Conservation (phyloP, 2,329 filamentous ascomycete species). For the Penicillium hordei region DNA sequence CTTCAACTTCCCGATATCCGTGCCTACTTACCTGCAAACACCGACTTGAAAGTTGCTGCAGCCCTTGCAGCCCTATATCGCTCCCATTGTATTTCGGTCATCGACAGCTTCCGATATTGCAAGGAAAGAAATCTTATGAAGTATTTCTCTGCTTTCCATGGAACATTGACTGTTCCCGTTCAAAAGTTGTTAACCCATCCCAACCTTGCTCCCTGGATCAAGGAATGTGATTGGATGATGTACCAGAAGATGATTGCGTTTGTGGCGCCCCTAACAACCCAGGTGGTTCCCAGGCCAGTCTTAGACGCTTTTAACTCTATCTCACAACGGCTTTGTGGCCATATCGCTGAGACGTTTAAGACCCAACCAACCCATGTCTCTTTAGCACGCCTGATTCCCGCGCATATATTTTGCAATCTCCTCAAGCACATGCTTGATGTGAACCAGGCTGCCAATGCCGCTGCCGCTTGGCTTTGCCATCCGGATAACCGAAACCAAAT, state of each 20-base stretch:
- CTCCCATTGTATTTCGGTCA: slow-evolving; percentile 90
- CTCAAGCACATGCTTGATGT: slow-evolving; percentile 85
- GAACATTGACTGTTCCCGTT: slow-evolving; percentile 92
- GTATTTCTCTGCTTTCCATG: slow-evolving; percentile 90
- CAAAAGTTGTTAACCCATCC: slow-evolving; percentile 86
- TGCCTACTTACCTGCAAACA: slow-evolving; percentile 73
- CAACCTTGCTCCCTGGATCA: slow-evolving; percentile 84
- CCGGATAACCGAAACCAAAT: slow-evolving; percentile 89
- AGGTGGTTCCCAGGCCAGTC: slow-evolving; percentile 85
- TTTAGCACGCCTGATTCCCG: slow-evolving; percentile 81
- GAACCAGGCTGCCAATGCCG: slow-evolving; percentile 89
- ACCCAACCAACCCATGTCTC: slow-evolving; percentile 82
- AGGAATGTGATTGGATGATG: slow-evolving; percentile 90
- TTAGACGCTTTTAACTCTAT: slow-evolving; percentile 85
- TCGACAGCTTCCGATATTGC: slow-evolving; percentile 94
- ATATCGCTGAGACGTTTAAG: slow-evolving; percentile 82
- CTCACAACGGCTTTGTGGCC: slow-evolving; percentile 73
- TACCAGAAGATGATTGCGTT: slow-evolving; percentile 98
- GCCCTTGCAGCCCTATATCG: slow-evolving; percentile 85
- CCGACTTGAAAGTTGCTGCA: slow-evolving; percentile 82
- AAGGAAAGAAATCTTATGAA: slow-evolving; percentile 97
- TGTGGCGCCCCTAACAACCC: slow-evolving; percentile 80
- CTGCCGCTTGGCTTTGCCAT: slow-evolving; percentile 87
- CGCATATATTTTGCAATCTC: slow-evolving; percentile 81
- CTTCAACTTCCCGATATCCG: slow-evolving; percentile 84